Evolutionary conservation across 805 yeast species (phyloP).

Genomic region (Saccharomycopsis fibuligera): DNA sequence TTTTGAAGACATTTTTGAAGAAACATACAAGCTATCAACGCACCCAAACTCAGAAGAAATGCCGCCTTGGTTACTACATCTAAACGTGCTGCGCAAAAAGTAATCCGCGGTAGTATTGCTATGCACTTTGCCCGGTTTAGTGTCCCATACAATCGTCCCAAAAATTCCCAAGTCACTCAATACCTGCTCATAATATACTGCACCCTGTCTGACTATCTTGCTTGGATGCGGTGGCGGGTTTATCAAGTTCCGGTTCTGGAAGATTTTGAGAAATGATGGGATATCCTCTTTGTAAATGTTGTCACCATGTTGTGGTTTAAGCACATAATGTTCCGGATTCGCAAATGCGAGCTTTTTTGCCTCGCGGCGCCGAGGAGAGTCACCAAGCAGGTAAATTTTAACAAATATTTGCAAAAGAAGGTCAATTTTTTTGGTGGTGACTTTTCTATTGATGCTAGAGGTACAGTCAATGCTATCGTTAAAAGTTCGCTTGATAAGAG

Average conservation of each 20-base stretch:
- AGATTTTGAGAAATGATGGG: conserved; percentile 61
- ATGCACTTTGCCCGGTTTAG: conserved; percentile 46
- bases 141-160: conserved; percentile 77
- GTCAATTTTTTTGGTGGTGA: too few species aligned
- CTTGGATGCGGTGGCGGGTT: conserved; percentile 67
- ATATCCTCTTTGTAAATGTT: conserved; percentile 85
- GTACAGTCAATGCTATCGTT: too few species aligned
- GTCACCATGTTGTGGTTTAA: conserved; percentile 98
- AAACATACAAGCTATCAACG: conserved; percentile 63
- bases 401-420: conserved; percentile 86
- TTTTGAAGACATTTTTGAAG: too few species aligned
- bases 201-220: conserved; percentile 62
- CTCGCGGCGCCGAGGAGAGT: conserved; percentile 47
- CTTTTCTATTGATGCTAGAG: too few species aligned
- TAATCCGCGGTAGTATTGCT: conserved; percentile 74
- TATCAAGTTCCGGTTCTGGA: conserved; percentile 71
- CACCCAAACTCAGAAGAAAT: conserved; percentile 99
- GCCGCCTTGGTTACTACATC: conserved; percentile 91
- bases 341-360: conserved; percentile 67
- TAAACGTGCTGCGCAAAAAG: conserved; percentile 82
- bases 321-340: conserved; percentile 64
- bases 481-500: conserved; percentile 51
- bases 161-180: conserved; percentile 89
- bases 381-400: conserved; percentile 79
- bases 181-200: conserved; percentile 61